Percentiles rank a stretch among this genome's conserved stretches.
These are phyloP conservation scores for Penicillium sp. DNA, from an alignment of 2,329 filamentous ascomycete genomes.

Conservation along the genomic window DNA sequence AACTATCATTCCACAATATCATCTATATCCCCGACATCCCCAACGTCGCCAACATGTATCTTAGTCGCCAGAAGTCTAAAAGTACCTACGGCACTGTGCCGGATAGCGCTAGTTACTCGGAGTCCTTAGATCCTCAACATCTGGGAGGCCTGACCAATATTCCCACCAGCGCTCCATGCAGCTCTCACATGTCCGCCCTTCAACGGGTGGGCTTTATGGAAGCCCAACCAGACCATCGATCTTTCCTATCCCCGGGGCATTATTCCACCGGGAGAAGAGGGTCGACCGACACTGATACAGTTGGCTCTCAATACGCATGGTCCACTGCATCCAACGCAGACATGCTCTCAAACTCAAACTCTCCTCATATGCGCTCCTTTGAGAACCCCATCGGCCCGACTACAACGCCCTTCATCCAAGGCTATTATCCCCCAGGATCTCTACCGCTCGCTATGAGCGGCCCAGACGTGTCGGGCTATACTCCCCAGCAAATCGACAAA, in stretches of 20 bases:
- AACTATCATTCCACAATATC: not conserved
- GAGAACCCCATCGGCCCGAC: constrained; percentile 5
- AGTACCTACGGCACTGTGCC: constrained; percentile 2
- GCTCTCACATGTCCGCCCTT: constrained; percentile 4
- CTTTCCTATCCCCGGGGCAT: constrained; percentile 16
- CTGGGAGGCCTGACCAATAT: constrained; percentile 13
- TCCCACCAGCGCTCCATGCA: constrained; percentile 11
- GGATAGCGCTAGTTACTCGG: not conserved
- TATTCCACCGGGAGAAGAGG: constrained; percentile 16
- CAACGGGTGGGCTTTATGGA: constrained; percentile 10
- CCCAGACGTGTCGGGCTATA: constrained; percentile 13
- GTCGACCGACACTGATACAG: constrained; percentile 17
- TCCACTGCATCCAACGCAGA: constrained; percentile 20
- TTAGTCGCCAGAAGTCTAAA: constrained; percentile 1
- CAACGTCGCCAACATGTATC: constrained; percentile 9
- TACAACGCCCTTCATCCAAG: constrained; percentile 17
- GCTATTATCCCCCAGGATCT: constrained; percentile 13
- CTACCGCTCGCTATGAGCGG: not conserved
- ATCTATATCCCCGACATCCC: not conserved
- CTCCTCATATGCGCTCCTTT: constrained; percentile 7
- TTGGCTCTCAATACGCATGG: constrained; percentile 23
- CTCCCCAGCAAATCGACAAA: constrained; percentile 21
- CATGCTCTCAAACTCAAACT: constrained; percentile 7
- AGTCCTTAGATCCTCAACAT: constrained; percentile 1
- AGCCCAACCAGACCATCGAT: constrained; percentile 9